Percentiles rank a stretch among this genome's conserved stretches.
Evolutionary conservation across 2,329 filamentous ascomycete species (phyloP).

Genomic region (Trichophaea hybrida): DNA sequence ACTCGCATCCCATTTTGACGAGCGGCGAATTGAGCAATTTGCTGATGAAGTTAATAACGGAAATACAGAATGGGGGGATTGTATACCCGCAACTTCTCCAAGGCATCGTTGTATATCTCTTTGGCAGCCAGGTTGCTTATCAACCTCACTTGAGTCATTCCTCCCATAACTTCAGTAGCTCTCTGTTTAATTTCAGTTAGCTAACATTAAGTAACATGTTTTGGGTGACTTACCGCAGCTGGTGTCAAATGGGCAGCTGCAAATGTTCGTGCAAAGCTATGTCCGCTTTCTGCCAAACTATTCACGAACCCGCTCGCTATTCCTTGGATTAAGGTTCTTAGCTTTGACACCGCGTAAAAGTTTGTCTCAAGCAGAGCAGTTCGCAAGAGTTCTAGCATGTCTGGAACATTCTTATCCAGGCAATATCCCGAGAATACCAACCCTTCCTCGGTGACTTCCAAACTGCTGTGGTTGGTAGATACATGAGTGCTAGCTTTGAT

Average conservation of each 20-base stretch:
- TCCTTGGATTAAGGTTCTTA: conserved; percentile 71
- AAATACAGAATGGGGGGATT: neutral
- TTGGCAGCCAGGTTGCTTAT: conserved; percentile 51
- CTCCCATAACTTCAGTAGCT: conserved; percentile 55
- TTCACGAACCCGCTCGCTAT: conserved; percentile 83
- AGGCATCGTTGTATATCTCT: conserved; percentile 40
- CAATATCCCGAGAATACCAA: conserved; percentile 75
- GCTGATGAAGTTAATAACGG: neutral
- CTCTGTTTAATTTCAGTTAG: conserved; percentile 37
- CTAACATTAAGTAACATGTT: neutral
- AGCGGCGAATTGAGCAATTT: conserved; percentile 23
- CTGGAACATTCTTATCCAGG: conserved; percentile 73
- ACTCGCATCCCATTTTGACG: conserved; percentile 38
- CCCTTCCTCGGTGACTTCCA: conserved; percentile 60
- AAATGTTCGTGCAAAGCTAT: conserved; percentile 70
- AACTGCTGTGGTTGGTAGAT: conserved; percentile 60
- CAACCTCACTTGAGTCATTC: conserved; percentile 78
- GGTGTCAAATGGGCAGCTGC: conserved; percentile 67
- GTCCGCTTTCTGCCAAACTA: conserved; percentile 77
- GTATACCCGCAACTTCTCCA: conserved; percentile 56
- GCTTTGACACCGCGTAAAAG: conserved; percentile 68
- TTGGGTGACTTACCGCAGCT: conserved; percentile 9
- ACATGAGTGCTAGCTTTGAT: conserved; percentile 73
- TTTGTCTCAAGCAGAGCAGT: conserved; percentile 74
- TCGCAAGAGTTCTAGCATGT: conserved; percentile 76